Evolutionary conservation across 2,329 filamentous ascomycete species (phyloP).

Genomic region (Raffaelea arxii): DNA sequence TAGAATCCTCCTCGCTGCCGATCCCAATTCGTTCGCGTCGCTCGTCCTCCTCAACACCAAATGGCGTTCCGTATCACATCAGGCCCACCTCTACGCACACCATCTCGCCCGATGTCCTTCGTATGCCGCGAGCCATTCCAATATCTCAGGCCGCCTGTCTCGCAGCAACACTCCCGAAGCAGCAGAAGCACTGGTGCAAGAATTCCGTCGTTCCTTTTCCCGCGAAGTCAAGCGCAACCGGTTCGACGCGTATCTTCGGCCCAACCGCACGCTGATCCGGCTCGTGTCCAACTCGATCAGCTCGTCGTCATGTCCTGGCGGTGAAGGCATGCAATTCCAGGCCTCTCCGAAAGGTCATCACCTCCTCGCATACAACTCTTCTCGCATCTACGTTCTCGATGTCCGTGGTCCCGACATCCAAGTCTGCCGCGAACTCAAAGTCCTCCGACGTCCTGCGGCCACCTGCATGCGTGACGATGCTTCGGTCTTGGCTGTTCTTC

Average conservation of each 20-base stretch:
- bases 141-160: neutral
- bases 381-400: constrained; percentile 71
- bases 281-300: constrained; percentile 77
- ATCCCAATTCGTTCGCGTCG: constrained; percentile 57
- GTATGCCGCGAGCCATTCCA: constrained; percentile 40
- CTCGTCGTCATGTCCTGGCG: constrained; percentile 71
- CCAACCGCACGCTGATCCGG: constrained; percentile 61
- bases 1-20: constrained; percentile 52
- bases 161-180: constrained; percentile 19
- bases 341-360: constrained; percentile 67
- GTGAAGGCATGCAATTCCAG: constrained; percentile 77
- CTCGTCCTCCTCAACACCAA: constrained; percentile 55
- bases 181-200: constrained; percentile 32
- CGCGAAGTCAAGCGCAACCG: constrained; percentile 66
- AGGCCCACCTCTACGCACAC: constrained; percentile 50
- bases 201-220: constrained; percentile 56
- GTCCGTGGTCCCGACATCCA: constrained; percentile 47
- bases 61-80: constrained; percentile 56
- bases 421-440: constrained; percentile 70
- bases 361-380: constrained; percentile 75
- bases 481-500: constrained; percentile 65
- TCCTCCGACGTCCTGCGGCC: constrained; percentile 63
- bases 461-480: constrained; percentile 74
- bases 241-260: constrained; percentile 66
- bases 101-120: constrained; percentile 54